Percentiles rank a stretch among this genome's conserved stretches.
phyloP scores from a whole-genome alignment of 805 yeast species.

The Yueomyces sinensis region DNA sequence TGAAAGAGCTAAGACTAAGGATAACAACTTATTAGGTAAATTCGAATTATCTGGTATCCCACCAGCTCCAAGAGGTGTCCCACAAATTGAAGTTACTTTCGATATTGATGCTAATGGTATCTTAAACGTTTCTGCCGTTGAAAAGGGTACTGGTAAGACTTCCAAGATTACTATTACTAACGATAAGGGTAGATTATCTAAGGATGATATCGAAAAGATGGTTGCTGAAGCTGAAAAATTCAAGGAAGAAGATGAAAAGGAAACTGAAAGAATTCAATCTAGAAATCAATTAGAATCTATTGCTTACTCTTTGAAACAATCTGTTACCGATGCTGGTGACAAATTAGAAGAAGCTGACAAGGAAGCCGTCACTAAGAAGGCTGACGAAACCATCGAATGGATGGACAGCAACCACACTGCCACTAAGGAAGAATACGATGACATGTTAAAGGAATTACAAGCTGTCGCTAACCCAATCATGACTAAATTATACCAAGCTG shows the following conservation, averaged over 20 bases:
- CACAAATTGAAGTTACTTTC: conserved; percentile 95
- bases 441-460: conserved; percentile 94
- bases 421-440: conserved; percentile 82
- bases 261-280: conserved; percentile 82
- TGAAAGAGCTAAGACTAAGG: conserved; percentile 95
- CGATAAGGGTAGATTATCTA: conserved; percentile 97
- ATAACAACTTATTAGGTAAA: conserved; percentile 94
- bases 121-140: conserved; percentile 91
- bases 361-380: conserved; percentile 67
- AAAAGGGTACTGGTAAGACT: conserved; percentile 97
- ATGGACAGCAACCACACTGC: conserved; percentile 88
- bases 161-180: conserved; percentile 95
- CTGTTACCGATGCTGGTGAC: conserved; percentile 67
- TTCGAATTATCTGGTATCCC: conserved; percentile 95
- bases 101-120: conserved; percentile 97
- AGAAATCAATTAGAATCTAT: conserved; percentile 95
- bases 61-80: conserved; percentile 99
- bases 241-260: conserved; percentile 94
- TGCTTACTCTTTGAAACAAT: conserved; percentile 85
- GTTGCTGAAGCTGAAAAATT: conserved; percentile 95
- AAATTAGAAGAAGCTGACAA: conserved; percentile 62
- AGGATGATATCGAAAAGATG: conserved; percentile 97
- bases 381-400: conserved; percentile 80
- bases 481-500: conserved; percentile 88
- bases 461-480: conserved; percentile 93